These are phyloP conservation scores for Parafenestella ontariensis DNA, from an alignment of 2,329 filamentous ascomycete genomes.

Conservation along the genomic window DNA sequence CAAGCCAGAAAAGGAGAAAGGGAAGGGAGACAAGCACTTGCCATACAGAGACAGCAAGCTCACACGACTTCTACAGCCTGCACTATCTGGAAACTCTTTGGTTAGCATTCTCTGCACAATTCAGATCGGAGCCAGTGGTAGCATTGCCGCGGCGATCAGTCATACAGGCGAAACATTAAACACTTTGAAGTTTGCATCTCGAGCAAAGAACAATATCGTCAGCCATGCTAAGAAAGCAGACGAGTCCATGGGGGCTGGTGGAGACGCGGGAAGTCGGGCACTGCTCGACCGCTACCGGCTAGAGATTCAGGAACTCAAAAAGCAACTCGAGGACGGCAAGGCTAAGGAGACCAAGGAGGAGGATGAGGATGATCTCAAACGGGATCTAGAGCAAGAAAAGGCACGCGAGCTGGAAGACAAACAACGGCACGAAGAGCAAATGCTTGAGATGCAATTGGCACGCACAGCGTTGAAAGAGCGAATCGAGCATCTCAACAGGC, in stretches of 20 bases:
- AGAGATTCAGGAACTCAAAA: constrained; percentile 84
- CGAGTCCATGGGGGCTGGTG: constrained; percentile 79
- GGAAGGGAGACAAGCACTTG: constrained; percentile 88
- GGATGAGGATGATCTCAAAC: constrained; percentile 59
- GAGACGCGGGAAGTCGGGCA: constrained; percentile 82
- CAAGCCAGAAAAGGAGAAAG: constrained; percentile 76
- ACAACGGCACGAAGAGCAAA: constrained; percentile 91
- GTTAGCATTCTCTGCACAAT: constrained; percentile 98
- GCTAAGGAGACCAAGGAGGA: constrained; percentile 65
- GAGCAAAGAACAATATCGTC: constrained; percentile 97
- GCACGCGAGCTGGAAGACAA: constrained; percentile 75
- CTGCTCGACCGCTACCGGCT: constrained; percentile 91
- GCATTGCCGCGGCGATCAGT: constrained; percentile 71
- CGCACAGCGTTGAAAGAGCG: constrained; percentile 95
- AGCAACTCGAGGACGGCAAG: constrained; percentile 79
- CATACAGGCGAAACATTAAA: constrained; percentile 91
- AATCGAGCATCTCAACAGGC: constrained; percentile 93
- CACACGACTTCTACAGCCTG: constrained; percentile 88
- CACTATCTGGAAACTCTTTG: constrained; percentile 89
- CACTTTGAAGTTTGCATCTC: constrained; percentile 93
- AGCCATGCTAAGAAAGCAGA: constrained; percentile 95
- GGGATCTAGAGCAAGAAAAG: constrained; percentile 72
- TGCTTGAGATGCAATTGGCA: constrained; percentile 97
- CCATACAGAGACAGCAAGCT: constrained; percentile 98
- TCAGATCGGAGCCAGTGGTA: constrained; percentile 80